phyloP scores from a whole-genome alignment of 331 rosid genomes.

The Quercus lobata region DNA sequence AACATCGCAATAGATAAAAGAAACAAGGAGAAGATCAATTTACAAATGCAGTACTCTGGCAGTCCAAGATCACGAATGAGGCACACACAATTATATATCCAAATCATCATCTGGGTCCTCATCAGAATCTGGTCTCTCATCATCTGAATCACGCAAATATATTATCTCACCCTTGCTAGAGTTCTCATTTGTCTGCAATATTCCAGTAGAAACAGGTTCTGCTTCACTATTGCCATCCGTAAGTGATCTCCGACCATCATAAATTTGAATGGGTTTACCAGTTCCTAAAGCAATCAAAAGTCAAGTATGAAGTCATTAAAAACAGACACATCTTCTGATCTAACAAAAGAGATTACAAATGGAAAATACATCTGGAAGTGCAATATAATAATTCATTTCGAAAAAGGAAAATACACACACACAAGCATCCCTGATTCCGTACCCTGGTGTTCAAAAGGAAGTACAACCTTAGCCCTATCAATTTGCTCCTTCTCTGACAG shows the following conservation, averaged over 20 bases:
- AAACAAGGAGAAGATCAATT: background rate
- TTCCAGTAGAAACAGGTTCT: slow-evolving; percentile 24
- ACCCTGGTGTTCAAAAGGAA: slow-evolving; percentile 98
- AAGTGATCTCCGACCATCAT: slow-evolving; percentile 78
- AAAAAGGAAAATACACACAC: background rate
- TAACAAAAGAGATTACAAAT: background rate
- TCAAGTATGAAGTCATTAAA: background rate
- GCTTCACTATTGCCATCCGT: slow-evolving; percentile 36
- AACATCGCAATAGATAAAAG: background rate
- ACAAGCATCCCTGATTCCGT: slow-evolving; percentile 9
- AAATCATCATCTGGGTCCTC: slow-evolving; percentile 98
- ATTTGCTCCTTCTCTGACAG: slow-evolving; percentile 82
- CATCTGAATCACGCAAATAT: slow-evolving; percentile 89
- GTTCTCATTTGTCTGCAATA: slow-evolving; percentile 30
- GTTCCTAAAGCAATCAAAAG: slow-evolving; percentile 45
- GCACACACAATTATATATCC: slow-evolving; percentile 50
- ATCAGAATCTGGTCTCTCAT: slow-evolving; percentile 96
- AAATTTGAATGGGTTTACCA: slow-evolving; percentile 71
- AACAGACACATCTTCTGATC: background rate
- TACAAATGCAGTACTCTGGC: background rate
- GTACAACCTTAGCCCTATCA: slow-evolving; percentile 86
- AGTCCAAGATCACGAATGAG: background rate
- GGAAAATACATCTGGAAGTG: background rate
- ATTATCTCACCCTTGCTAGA: slow-evolving; percentile 78
- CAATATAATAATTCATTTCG: background rate